Evolutionary conservation across 768 basidiomycete species (phyloP), one percentile per base, ranked within the genome.

Genomic region (Ramaria rubella): DNA sequence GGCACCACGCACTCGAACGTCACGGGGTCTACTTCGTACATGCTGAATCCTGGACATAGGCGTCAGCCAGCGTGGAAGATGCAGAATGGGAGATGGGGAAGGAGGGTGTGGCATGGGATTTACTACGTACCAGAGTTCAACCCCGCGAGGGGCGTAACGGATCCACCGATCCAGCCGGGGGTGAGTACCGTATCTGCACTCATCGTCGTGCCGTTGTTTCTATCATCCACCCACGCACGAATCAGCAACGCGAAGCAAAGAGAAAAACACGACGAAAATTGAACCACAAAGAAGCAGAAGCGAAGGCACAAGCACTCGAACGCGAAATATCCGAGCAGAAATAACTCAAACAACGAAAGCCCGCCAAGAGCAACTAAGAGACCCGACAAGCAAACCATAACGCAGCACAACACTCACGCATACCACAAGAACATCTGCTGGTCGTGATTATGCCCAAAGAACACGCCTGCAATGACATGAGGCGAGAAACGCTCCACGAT

Each of bases 391-490:
- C n/a, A n/a, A n/a, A n/a, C n/a, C n/a, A n/a, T n/a, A n/a, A n/a
- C n/a, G n/a, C n/a, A n/a, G n/a, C n/a, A n/a, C n/a, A n/a, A n/a
- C n/a, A 59, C 58, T 40, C 55, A 61, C 23, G 64, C 64, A 19
- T 62, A 60, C 9, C 36, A 62, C 8, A 59, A 50, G 23, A 52
- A 60, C 24, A 50, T 51, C 40, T 55, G 58, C 17, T 67, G 63
- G 51, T 67, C 66, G 51, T 67, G 66, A 17, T 62, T 65, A 31
- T 66, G 65, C 6, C 65, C 66, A 46, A 62, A 63, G 61, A 66
- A 67, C n/a, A 64, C 45, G 21, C 38, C 42, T 5, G 58, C 58
- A 31, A 66, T 63, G 27, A 63, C 60, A 53, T 66, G 61, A 1
- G 61, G 63, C 27, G 65, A 64, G 42, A 62, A 66, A 33, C 65